Base-by-base conservation (phyloP, 1,284 basidiomycete species). In the Boletus albobrunnescens region DNA sequence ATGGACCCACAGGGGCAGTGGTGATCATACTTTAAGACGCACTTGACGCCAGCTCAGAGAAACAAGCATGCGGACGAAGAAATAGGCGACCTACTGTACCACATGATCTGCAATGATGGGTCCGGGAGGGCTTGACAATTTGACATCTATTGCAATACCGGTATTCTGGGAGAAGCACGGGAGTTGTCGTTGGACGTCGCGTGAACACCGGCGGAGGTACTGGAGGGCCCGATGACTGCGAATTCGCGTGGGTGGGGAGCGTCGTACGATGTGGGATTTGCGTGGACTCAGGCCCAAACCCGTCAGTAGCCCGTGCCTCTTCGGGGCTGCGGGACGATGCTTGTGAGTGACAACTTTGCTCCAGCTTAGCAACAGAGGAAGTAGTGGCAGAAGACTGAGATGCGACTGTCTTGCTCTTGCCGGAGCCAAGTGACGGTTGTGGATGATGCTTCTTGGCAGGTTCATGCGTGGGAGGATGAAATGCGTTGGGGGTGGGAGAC, bases 51-150 rank as follows among this genome's bases (percentile, higher is more conserved):
- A 4, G 14, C 12, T 63, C 20, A 63, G 50, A 45, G 17, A 9
- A 23, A 30, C n/a, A 20, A 27, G 0, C 35, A 36, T 14, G 36
- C 9, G 13, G 16, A 6, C 27, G 42, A 49, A 24, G 2, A 50
- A 26, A 33, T 8, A 31, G 27, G 31, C 6, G 6, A 63, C 73
- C 52, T 46, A 79, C 78, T 8, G 70, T 77, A 8, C 74, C 79
- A 59, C 82, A 83, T 6, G 72, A 66, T 24, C 76, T 68, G 58
- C 83, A 86, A 58, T 86, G 82, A 62, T 87, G 83, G 9, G 79
- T 61, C 32, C 83, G 61, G 35, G 71, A 70, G 0, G 83, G 82
- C 56, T 82, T 84, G 49, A 76, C 57, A 19, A 79, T 69, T 10
- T 68, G 69, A 38, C 79, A 79, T 31, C 60, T 67, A 19, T 52